These are phyloP conservation scores for Ascoidea rubescens DNA, from an alignment of 805 yeast genomes.

Conservation along the genomic window DNA sequence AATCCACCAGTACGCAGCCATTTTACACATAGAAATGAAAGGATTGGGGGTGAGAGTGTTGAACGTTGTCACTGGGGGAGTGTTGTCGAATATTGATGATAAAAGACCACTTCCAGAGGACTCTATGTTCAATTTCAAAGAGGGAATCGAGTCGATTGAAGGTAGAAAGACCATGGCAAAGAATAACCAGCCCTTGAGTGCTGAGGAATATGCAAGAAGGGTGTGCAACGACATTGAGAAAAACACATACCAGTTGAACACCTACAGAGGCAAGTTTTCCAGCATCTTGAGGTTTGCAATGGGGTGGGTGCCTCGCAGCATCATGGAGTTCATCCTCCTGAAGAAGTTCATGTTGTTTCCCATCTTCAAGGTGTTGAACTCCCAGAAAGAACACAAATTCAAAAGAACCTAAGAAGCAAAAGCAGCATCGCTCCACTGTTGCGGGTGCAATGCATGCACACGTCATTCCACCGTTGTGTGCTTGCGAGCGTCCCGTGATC, in stretches of 20 bases:
- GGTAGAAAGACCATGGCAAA: conserved; percentile 45
- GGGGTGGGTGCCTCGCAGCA: conserved; percentile 29
- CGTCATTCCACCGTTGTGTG: too few relatives aligned
- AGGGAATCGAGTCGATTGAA: conserved; percentile 32
- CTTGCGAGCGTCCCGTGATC: too few relatives aligned
- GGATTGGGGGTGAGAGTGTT: conserved; percentile 62
- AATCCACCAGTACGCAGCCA: conserved; percentile 55
- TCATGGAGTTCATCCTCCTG: conserved; percentile 27
- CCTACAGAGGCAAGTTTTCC: conserved; percentile 42
- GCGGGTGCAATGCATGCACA: too few relatives aligned
- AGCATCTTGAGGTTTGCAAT: conserved; percentile 21
- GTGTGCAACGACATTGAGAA: conserved; percentile 37
- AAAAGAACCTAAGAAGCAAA: too few relatives aligned
- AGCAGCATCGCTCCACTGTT: too few relatives aligned
- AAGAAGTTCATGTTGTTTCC: conserved; percentile 26
- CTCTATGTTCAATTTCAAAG: conserved; percentile 40
- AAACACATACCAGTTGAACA: conserved; percentile 28
- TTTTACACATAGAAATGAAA: conserved; percentile 49
- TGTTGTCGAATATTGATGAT: conserved; percentile 56
- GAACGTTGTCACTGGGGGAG: conserved; percentile 66
- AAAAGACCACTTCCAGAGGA: conserved; percentile 40
- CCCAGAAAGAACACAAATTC: too few relatives aligned
- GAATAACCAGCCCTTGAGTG: conserved; percentile 42
- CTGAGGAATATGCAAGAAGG: conserved; percentile 40
- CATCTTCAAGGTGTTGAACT: too few relatives aligned